phyloP scores from a whole-genome alignment of 2,329 filamentous ascomycete species.

The Microdochium paspali region DNA sequence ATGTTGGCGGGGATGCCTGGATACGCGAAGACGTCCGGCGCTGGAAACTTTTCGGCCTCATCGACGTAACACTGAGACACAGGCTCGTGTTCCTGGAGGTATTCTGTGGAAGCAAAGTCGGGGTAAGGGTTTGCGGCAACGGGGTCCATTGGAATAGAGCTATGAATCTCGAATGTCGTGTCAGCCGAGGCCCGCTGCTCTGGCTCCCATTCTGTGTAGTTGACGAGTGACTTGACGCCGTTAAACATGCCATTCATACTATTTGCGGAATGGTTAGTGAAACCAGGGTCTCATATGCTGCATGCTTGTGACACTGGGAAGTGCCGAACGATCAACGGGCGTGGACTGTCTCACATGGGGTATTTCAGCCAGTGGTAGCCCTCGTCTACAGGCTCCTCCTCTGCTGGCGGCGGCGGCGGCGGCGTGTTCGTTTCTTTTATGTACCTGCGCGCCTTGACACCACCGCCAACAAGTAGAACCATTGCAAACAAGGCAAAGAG shows the following conservation, averaged over 20 bases:
- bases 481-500: constrained; percentile 10
- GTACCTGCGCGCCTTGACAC: constrained; percentile 9
- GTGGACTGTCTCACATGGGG: constrained; percentile 10
- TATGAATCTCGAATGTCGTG: constrained; percentile 10
- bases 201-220: constrained; percentile 16
- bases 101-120: constrained; percentile 13
- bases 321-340: background rate
- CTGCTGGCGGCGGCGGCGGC: background rate
- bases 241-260: constrained; percentile 17
- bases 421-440: constrained; percentile 1
- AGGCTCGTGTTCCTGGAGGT: constrained; percentile 15
- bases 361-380: constrained; percentile 15
- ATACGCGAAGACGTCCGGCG: constrained; percentile 33
- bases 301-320: background rate
- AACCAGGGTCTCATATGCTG: background rate
- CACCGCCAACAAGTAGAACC: constrained; percentile 10
- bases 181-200: constrained; percentile 12
- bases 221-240: constrained; percentile 16
- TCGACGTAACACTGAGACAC: constrained; percentile 37
- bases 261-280: background rate
- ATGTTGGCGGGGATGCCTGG: constrained; percentile 54
- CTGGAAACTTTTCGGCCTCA: constrained; percentile 26
- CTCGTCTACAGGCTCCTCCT: constrained; percentile 7
- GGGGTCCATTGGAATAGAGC: constrained; percentile 14
- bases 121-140: constrained; percentile 16